Base-by-base conservation (phyloP, 495 filamentous ascomycete genomes). In the Aspergillus haitiensis region DNA sequence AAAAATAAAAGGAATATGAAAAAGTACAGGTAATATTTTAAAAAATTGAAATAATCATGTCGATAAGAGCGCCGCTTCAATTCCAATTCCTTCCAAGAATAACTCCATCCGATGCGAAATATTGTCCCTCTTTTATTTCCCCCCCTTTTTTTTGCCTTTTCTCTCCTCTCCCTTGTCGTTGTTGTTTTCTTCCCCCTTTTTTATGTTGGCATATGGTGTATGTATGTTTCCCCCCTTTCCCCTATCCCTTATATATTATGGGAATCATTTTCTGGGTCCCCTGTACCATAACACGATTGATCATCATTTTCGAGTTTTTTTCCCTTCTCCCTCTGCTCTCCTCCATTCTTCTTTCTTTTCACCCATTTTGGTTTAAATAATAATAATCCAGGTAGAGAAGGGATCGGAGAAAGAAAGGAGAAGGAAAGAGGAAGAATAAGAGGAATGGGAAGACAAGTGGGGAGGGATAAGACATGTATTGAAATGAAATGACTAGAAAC, bases 401-500 rank as follows among this genome's bases (percentile, higher is more conserved):
- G 60, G 58, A 47, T 55, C 61, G 54, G 56, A 64, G 56, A 42
- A 60, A 62, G 60, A 47, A 58, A 63, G 54, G 56, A 64, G 56
- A 55, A 49, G 33, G 37, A 16, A 49, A 62, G 45, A 59, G 45
- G 52, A 62, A 60, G 51, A 54, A 63, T 32, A 55, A 60, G 50
- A 57, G 52, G 52, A 53, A 3, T 1, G 21, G 21, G 21, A 27
- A 27, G 21, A 3, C 21, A 27, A 42, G 58, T 60, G 60, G 48
- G 55, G 61, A 56, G 56, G 63, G 56, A 55, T 49, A 32, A 44
- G 15, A 52, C 21, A 62, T 39, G 57, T 39, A 55, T 60, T 59
- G 51, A 54, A 63, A 36, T 55, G 60, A 49, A 57, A 55, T 62
- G 35, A 58, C 61, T 69, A 76, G 51, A 68, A 72, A n/a, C 82